These are phyloP conservation scores for Sisymbrium irio DNA, from an alignment of 345 rosid genomes.

Conservation along the genomic window DNA sequence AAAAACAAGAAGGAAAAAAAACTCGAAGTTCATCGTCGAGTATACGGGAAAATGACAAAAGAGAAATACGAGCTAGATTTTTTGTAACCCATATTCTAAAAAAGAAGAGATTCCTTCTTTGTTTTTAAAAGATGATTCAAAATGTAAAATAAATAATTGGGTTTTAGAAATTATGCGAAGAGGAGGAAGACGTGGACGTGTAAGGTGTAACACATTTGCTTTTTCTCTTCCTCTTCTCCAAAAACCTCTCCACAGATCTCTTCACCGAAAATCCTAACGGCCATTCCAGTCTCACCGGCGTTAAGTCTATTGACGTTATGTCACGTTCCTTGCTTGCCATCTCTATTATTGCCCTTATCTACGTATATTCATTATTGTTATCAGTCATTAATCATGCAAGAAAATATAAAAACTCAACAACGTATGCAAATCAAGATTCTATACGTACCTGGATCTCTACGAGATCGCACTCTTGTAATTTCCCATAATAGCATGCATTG, in stretches of 20 bases:
- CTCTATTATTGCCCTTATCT: conserved; percentile 35
- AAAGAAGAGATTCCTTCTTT: neutral
- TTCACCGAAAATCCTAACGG: conserved; percentile 27
- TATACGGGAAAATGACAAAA: conserved; percentile 8
- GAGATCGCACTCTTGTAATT: conserved; percentile 14
- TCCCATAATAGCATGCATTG: neutral
- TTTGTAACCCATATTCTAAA: neutral
- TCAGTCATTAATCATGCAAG: neutral
- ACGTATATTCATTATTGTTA: neutral
- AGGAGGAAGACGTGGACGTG: conserved; percentile 26
- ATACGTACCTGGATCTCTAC: conserved; percentile 31
- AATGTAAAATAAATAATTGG: neutral
- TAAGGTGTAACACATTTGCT: neutral
- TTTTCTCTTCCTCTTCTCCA: conserved; percentile 36
- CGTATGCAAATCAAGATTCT: neutral
- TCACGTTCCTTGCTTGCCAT: conserved; percentile 26
- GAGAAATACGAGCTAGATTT: neutral
- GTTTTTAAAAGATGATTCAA: neutral
- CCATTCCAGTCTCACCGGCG: conserved; percentile 14
- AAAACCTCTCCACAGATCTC: conserved; percentile 30
- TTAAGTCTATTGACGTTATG: conserved; percentile 13
- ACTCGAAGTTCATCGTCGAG: conserved; percentile 22
- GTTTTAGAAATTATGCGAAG: conserved; percentile 13
- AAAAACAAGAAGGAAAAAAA: neutral
- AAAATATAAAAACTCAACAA: neutral